Evolutionary conservation across 1,284 basidiomycete genomes (phyloP).

Genomic region (Pascua guehoae): DNA sequence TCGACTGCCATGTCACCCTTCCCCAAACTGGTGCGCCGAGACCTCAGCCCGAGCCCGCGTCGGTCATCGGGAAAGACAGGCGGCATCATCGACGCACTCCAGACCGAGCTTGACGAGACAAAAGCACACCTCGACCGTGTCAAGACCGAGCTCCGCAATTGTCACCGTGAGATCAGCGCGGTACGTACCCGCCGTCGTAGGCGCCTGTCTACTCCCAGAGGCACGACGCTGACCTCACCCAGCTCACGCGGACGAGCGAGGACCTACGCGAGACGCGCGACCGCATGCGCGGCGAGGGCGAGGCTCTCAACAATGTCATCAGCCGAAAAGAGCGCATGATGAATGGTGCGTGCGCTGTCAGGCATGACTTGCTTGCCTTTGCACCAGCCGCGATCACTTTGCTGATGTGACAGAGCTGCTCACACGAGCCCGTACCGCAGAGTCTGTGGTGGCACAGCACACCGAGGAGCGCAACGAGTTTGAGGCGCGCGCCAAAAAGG

Average conservation of each 20-base stretch:
- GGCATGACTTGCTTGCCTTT: not conserved
- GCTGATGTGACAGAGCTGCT: conserved; percentile 33
- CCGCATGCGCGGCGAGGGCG: conserved; percentile 42
- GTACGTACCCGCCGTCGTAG: conserved; percentile 19
- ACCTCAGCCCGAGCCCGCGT: not conserved
- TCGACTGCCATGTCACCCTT: too few species aligned
- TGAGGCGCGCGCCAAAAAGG: conserved; percentile 38
- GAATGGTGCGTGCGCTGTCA: conserved; percentile 25
- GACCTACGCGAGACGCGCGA: conserved; percentile 47
- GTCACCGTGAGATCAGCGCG: conserved; percentile 33
- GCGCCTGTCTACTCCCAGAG: not conserved
- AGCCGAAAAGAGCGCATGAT: conserved; percentile 43
- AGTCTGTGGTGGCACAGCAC: conserved; percentile 31
- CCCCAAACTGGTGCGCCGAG: not conserved
- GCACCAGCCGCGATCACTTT: not conserved
- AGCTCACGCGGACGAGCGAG: conserved; percentile 46
- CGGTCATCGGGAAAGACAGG: conserved; percentile 32
- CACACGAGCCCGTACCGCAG: conserved; percentile 43
- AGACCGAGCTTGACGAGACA: conserved; percentile 36
- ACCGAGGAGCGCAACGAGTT: conserved; percentile 34
- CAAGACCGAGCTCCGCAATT: conserved; percentile 34
- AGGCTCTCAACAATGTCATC: conserved; percentile 44
- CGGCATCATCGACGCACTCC: conserved; percentile 42
- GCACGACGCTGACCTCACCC: not conserved
- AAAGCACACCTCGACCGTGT: conserved; percentile 39